Evolutionary conservation across 139 green algal genomes (phyloP), one percentile per base, ranked within the genome.

Genomic region (Edaphochlamys debaryana): DNA sequence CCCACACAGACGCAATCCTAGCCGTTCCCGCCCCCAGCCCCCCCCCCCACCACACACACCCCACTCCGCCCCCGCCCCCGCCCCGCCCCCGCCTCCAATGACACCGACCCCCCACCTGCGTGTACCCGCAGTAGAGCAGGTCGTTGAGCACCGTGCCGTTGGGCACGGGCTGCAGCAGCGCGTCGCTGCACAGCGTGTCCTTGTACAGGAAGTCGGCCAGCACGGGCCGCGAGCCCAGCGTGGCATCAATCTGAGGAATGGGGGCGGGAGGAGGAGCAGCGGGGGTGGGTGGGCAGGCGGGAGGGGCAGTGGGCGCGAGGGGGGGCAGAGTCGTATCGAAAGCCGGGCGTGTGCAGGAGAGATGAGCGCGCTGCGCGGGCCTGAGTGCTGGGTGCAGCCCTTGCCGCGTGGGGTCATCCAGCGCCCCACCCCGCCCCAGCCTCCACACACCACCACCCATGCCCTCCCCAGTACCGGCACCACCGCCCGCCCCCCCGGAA

Each of bases 61-160:
- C 9, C 8, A 22, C n/a, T n/a, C n/a, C n/a, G n/a, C n/a, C n/a
- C n/a, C n/a, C n/a, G 60, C 60, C 8, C 60, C 23, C 27, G 7
- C 60, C 27, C 29, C 60, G 4, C 5, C 60, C 60, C 11, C 30
- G 30, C 4, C 11, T 6, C 60, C 60, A 67, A 8, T 6, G 6
- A 32, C 29, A 36, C 6, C 29, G 1, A 67, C 29, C 0, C 0
- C 68, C 25, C 5, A 82, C 87, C 77, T 94, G 77, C 22, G 76
- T 64, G 79, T 90, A 95, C 20, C 88, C 93, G 85, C 93, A 95
- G 83, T 93, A 95, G 3, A 93, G 76, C 20, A 45, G 34, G 0
- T 48, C 45, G 76, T 94, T 73, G 54, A 95, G 69, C n/a, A 48
- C 82, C 5, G 45, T 22, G 6, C 34, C 66, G 25, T 7, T 86